Conservation (phyloP, 805 yeast genomes). For the Kurtzmaniella cleridarum region DNA sequence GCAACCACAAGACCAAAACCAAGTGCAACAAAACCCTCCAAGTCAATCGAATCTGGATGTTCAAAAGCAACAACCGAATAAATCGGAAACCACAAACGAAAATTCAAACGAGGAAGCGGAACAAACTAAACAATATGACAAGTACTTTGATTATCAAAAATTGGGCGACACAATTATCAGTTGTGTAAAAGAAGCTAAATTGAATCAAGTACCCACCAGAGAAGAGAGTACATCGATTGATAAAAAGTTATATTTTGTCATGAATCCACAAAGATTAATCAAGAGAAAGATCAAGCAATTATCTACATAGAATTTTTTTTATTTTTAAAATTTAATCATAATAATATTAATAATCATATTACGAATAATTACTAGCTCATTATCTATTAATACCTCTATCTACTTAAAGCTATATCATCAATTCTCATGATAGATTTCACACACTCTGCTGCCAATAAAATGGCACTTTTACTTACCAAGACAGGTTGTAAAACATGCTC, state of each 20-base stretch:
- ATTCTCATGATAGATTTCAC: constrained; percentile 94
- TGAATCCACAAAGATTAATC: constrained; percentile 51
- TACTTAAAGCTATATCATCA: constrained; percentile 92
- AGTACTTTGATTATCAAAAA: constrained; percentile 33
- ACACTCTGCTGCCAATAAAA: constrained; percentile 91
- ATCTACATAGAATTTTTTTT: too few relatives aligned
- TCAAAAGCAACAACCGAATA: constrained; percentile 8
- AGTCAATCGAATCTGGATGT: constrained; percentile 9
- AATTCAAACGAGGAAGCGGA: constrained; percentile 8
- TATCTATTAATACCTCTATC: constrained; percentile 38
- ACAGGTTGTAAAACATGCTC: constrained; percentile 98
- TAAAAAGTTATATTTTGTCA: constrained; percentile 56
- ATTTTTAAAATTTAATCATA: too few relatives aligned
- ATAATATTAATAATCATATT: too few relatives aligned
- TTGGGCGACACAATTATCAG: constrained; percentile 40
- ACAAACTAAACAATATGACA: constrained; percentile 9
- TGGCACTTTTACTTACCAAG: constrained; percentile 88
- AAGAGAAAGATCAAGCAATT: constrained; percentile 32
- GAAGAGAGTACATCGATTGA: constrained; percentile 62
- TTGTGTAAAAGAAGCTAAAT: constrained; percentile 45
- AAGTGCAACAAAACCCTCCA: constrained; percentile 4
- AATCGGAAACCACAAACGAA: constrained; percentile 2
- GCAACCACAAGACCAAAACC: constrained; percentile 5
- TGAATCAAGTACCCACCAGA: constrained; percentile 41
- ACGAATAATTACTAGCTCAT: background rate